Conservation (phyloP, 495 filamentous ascomycete species). For the Physcia stellaris region DNA sequence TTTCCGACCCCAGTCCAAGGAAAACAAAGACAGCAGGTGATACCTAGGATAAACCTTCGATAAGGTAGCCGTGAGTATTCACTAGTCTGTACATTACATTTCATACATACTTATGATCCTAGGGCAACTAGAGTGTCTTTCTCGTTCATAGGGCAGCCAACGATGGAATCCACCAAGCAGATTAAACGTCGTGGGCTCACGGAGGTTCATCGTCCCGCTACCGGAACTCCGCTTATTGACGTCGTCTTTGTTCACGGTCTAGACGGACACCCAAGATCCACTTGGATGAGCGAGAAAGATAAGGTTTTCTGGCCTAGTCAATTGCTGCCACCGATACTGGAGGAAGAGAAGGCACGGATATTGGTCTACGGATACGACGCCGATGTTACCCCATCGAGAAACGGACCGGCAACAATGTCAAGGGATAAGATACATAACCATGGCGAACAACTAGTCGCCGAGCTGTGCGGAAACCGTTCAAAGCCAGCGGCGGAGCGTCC, state of each 20-base stretch:
- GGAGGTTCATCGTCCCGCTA: constrained; percentile 48
- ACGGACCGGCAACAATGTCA: constrained; percentile 39
- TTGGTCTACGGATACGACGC: constrained; percentile 80
- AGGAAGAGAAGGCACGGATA: constrained; percentile 49
- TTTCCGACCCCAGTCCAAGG: too few species aligned
- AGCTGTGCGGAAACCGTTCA: constrained; percentile 41
- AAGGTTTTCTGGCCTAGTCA: constrained; percentile 66
- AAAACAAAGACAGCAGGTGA: too few species aligned
- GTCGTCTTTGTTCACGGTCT: constrained; percentile 75
- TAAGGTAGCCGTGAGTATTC: too few species aligned
- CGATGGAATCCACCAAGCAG: too few species aligned
- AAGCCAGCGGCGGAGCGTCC: constrained; percentile 40
- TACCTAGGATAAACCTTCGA: too few species aligned
- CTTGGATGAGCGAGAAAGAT: constrained; percentile 57
- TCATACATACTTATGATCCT: too few species aligned
- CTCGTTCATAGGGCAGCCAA: too few species aligned
- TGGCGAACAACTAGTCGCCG: constrained; percentile 61
- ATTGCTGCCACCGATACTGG: constrained; percentile 52
- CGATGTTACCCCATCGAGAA: constrained; percentile 52
- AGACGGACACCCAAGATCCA: constrained; percentile 61
- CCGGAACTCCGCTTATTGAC: constrained; percentile 39
- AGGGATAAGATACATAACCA: constrained; percentile 73
- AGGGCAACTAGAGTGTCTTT: too few species aligned
- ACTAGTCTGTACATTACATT: too few species aligned
- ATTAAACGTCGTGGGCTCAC: constrained; percentile 58